Evolutionary conservation across 1,139 yeast species (phyloP).

Genomic region (Arxiozyma slooffiae): DNA sequence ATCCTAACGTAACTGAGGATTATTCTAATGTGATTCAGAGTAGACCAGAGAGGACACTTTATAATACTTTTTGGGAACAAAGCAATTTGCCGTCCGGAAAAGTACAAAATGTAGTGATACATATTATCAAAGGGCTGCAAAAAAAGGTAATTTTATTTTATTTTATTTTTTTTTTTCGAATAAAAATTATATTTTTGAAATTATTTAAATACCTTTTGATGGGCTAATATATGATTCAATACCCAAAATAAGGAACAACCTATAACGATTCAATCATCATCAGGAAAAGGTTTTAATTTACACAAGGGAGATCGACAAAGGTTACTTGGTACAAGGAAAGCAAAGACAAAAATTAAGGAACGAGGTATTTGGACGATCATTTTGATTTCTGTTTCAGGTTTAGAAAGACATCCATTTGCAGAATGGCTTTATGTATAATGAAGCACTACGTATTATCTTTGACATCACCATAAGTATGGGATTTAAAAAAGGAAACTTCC

Average conservation of each 20-base stretch:
- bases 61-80: neutral
- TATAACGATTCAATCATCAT: slow-evolving; percentile 71
- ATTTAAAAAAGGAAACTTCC: no score
- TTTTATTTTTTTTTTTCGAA: slow-evolving; percentile 46
- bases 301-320: slow-evolving; percentile 37
- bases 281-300: slow-evolving; percentile 65
- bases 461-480: neutral
- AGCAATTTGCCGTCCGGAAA: slow-evolving; percentile 56
- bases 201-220: slow-evolving; percentile 54
- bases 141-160: no score
- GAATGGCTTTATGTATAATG: slow-evolving; percentile 66
- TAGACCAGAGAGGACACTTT: neutral
- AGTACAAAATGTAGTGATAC: slow-evolving; percentile 63
- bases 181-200: slow-evolving; percentile 53
- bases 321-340: slow-evolving; percentile 49
- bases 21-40: neutral
- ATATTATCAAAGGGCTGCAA: slow-evolving; percentile 80
- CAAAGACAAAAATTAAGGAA: slow-evolving; percentile 54
- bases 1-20: neutral
- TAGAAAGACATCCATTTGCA: slow-evolving; percentile 83
- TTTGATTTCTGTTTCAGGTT: slow-evolving; percentile 68
- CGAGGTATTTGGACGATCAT: slow-evolving; percentile 76
- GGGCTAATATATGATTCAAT: slow-evolving; percentile 38
- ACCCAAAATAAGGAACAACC: slow-evolving; percentile 36
- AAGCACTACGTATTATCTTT: neutral